A percentile compares a stretch with the other conserved stretches of the same genome.
These are phyloP conservation scores for Naganishia onofrii DNA, from an alignment of 768 basidiomycete genomes.

Conservation along the genomic window DNA sequence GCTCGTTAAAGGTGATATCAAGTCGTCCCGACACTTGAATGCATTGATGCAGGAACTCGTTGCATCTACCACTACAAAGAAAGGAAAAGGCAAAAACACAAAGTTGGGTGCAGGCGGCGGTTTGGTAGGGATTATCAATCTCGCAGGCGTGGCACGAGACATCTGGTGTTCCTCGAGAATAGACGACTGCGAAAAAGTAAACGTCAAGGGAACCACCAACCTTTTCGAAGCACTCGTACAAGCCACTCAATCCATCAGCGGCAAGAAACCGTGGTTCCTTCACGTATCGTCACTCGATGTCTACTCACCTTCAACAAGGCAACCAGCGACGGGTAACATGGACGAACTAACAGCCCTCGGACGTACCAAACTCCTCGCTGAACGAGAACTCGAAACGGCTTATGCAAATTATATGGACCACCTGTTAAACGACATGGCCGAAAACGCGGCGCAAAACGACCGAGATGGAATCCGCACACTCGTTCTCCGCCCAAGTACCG, in stretches of 20 bases:
- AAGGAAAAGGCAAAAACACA: background rate
- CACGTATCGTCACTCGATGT: slow-evolving; percentile 45
- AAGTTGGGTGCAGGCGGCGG: slow-evolving; percentile 36
- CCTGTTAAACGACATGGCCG: slow-evolving; percentile 9
- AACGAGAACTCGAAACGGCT: slow-evolving; percentile 29
- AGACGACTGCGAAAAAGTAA: slow-evolving; percentile 40
- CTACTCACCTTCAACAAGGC: slow-evolving; percentile 36
- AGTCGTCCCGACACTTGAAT: background rate
- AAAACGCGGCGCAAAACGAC: slow-evolving; percentile 7
- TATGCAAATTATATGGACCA: background rate
- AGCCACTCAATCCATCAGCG: slow-evolving; percentile 18
- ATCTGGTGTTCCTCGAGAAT: slow-evolving; percentile 41
- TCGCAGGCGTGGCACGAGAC: slow-evolving; percentile 40
- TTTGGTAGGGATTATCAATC: slow-evolving; percentile 44
- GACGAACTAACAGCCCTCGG: slow-evolving; percentile 39
- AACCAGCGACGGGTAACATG: background rate
- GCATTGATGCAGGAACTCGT: background rate
- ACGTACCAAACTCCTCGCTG: slow-evolving; percentile 39
- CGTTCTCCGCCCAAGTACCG: slow-evolving; percentile 44
- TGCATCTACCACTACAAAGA: background rate
- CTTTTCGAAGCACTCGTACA: slow-evolving; percentile 33
- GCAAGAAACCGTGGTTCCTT: slow-evolving; percentile 45
- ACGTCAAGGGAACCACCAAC: slow-evolving; percentile 58
- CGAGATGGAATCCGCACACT: slow-evolving; percentile 23
- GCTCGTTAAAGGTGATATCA: slow-evolving; percentile 17